Conservation (phyloP, 2,329 filamentous ascomycete species). For the Paraconiothyrium brasiliense region DNA sequence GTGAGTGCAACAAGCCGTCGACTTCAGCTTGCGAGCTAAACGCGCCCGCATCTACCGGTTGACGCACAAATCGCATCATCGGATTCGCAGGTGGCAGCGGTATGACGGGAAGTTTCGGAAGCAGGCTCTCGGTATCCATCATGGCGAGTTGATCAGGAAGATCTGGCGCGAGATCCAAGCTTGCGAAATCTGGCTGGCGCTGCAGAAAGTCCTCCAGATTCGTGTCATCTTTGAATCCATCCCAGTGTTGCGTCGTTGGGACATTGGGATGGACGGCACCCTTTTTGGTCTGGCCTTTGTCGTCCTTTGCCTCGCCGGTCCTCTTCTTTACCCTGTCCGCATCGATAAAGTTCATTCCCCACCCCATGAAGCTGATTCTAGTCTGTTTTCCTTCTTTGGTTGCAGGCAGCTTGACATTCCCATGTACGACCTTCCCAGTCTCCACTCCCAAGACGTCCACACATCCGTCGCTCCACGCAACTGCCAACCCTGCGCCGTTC, state of each 20-base stretch:
- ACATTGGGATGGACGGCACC: slow-evolving; percentile 30
- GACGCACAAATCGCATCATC: slow-evolving; percentile 41
- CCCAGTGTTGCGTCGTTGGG: slow-evolving; percentile 45
- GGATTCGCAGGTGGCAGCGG: slow-evolving; percentile 45
- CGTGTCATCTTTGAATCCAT: slow-evolving; percentile 43
- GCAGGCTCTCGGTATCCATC: slow-evolving; percentile 51
- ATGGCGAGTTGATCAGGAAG: slow-evolving; percentile 51
- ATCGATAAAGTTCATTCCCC: slow-evolving; percentile 65
- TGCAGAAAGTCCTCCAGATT: slow-evolving; percentile 53
- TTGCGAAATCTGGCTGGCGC: slow-evolving; percentile 44
- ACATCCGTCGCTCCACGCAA: slow-evolving; percentile 83
- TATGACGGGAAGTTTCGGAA: slow-evolving; percentile 51
- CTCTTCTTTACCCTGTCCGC: slow-evolving; percentile 54
- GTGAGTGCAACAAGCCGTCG: slow-evolving; percentile 51
- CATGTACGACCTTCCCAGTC: slow-evolving; percentile 81
- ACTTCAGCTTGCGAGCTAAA: slow-evolving; percentile 53
- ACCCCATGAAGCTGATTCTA: slow-evolving; percentile 60
- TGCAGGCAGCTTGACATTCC: slow-evolving; percentile 48
- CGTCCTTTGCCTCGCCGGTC: slow-evolving; percentile 36
- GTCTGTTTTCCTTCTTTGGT: slow-evolving; percentile 8
- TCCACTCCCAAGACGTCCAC: slow-evolving; percentile 81
- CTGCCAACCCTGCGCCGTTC: slow-evolving; percentile 75
- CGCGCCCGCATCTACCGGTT: slow-evolving; percentile 44
- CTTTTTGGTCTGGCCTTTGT: slow-evolving; percentile 18
- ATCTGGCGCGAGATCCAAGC: slow-evolving; percentile 48